Base-by-base conservation (phyloP, 164 flowering plant genomes). In the Paratinospora sagittata region DNA sequence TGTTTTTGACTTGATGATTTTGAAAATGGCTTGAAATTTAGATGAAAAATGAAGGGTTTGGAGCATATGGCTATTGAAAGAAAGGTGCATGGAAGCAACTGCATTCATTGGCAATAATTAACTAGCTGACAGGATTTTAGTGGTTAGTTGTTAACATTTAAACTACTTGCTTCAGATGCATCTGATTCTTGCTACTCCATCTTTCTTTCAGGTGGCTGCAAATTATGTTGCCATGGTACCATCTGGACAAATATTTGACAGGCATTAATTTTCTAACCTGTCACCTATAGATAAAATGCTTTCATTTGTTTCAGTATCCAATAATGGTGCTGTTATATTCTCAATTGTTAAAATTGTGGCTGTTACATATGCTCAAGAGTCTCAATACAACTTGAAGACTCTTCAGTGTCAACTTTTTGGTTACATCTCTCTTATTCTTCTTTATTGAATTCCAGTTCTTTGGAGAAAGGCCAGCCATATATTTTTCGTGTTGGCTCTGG, bases 151-250 rank as follows among this genome's bases (percentile, higher is more conserved):
- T n/a, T n/a, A n/a, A n/a, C 13, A 34, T 24, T 27, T 41, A 27
- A 55, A 8, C 13, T 49, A 19, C 66, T 66, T 61, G 12, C 23
- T 9, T 70, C 47, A 19, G 61, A 55, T 43, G 36, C 26, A 6
- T 64, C 55, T 26, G 23, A 34, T 65, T 75, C 23, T 67, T 72
- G 30, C 63, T 33, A 47, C 69, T 3, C n/a, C 30, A 17, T 27
- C 41, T 21, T 12, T 77, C 58, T 41, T 27, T 58, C 81, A 94
- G 98, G 98, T 95, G 27, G 98, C 97, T 67, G 97, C 98, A 71
- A 90, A 95, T 80, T 92, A 87, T 84, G 96, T 95, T 74, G 98
- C 98, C 67, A 95, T 90, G 98, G 90, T 95, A 82, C 93, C 98
- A 41, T 90, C 96, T 23, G 98, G 97, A 72, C 97, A 90, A 78